Evolutionary conservation across 176 grass and related monocot species (phyloP).

Genomic region (Leersia perrieri): DNA sequence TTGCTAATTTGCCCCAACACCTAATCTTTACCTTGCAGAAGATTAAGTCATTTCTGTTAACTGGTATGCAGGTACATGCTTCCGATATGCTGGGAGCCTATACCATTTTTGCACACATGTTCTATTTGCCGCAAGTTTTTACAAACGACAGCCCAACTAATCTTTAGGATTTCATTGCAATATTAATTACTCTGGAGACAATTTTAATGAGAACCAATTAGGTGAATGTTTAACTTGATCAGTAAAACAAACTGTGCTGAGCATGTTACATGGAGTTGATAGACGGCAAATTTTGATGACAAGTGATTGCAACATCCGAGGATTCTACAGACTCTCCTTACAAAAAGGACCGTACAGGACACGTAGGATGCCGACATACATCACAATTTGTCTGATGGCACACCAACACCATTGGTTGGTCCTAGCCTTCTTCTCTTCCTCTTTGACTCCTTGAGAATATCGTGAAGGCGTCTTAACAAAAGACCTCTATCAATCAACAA

Average conservation of each 20-base stretch:
- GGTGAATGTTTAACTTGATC: not conserved
- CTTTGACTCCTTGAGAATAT: constrained; percentile 72
- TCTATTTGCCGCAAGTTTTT: too few species aligned
- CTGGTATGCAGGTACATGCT: too few species aligned
- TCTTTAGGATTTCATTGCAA: too few species aligned
- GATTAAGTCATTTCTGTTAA: too few species aligned
- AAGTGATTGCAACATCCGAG: not conserved
- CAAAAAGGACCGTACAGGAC: not conserved
- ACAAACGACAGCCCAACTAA: too few species aligned
- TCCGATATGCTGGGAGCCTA: too few species aligned
- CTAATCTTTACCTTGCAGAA: too few species aligned
- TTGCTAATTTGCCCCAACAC: too few species aligned
- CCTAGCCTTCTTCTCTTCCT: constrained; percentile 59
- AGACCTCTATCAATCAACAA: constrained; percentile 90
- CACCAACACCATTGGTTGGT: constrained; percentile 40
- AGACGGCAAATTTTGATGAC: not conserved
- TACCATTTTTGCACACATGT: too few species aligned
- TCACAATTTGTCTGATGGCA: constrained; percentile 78
- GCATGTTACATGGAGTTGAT: constrained; percentile 13
- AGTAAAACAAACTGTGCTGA: not conserved
- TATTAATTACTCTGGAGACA: not conserved
- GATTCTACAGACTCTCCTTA: not conserved
- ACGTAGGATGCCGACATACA: not conserved
- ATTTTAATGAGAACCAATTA: not conserved
- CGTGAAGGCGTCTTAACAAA: constrained; percentile 73